Evolutionary conservation across 148 eudicot genomes (phyloP).

Genomic region (Polygonum aviculare): DNA sequence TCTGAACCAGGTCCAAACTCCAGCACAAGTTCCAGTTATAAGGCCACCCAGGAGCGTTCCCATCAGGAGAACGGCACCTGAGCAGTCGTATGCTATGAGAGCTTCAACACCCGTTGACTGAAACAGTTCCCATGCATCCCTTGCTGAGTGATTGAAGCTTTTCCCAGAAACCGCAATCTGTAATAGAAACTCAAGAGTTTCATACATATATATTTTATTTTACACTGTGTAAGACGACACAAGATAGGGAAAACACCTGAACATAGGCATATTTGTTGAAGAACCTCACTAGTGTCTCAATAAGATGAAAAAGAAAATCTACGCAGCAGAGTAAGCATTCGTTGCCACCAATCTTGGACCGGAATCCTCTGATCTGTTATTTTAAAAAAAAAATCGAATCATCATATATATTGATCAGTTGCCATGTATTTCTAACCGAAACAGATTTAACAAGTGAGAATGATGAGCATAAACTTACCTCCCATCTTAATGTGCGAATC

Average conservation of each 20-base stretch:
- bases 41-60: slow-evolving; percentile 83
- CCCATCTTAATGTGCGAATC: slow-evolving; percentile 86
- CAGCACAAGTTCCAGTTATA: slow-evolving; percentile 83
- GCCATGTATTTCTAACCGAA: neutral
- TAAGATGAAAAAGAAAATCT: slow-evolving; percentile 86
- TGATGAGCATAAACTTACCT: slow-evolving; percentile 36
- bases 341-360: slow-evolving; percentile 85
- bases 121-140: slow-evolving; percentile 97
- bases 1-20: slow-evolving; percentile 60
- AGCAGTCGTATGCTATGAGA: slow-evolving; percentile 89
- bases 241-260: slow-evolving; percentile 41
- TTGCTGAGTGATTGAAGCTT: slow-evolving; percentile 88
- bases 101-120: slow-evolving; percentile 98
- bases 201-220: neutral
- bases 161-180: slow-evolving; percentile 95
- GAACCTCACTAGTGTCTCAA: slow-evolving; percentile 91
- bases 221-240: neutral
- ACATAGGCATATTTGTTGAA: slow-evolving; percentile 96
- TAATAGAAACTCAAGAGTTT: neutral
- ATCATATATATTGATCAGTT: neutral
- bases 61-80: slow-evolving; percentile 92
- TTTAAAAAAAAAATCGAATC: slow-evolving; percentile 8
- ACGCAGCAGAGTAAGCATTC: slow-evolving; percentile 94
- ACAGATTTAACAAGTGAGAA: neutral
- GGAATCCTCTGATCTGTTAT: slow-evolving; percentile 75